Percentiles rank a stretch among this genome's conserved stretches.
Evolutionary conservation across 805 yeast species (phyloP).

Genomic region (Cyberlindnera mrakii): DNA sequence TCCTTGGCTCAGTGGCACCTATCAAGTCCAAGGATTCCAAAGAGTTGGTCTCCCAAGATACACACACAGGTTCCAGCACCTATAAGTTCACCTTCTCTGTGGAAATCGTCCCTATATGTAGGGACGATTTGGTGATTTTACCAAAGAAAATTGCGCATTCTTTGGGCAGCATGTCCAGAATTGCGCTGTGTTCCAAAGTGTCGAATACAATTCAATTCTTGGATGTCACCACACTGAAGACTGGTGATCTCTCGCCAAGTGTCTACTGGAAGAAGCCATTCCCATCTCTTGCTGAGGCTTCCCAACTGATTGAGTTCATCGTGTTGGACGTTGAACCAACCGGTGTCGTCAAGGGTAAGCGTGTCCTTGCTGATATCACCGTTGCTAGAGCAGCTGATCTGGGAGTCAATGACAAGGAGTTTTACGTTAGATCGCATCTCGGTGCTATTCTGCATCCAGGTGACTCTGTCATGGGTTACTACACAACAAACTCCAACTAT

Average conservation of each 20-base stretch:
- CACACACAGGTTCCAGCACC: constrained; percentile 80
- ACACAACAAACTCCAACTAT: constrained; percentile 75
- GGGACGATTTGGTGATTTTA: constrained; percentile 89
- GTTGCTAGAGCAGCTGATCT: constrained; percentile 86
- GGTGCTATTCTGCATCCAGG: constrained; percentile 97
- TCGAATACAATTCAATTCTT: constrained; percentile 80
- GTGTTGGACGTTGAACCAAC: constrained; percentile 93
- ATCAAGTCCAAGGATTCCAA: constrained; percentile 76
- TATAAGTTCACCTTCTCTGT: constrained; percentile 90
- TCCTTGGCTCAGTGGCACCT: constrained; percentile 80
- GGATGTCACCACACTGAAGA: constrained; percentile 77
- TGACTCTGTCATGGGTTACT: constrained; percentile 91
- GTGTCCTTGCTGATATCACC: constrained; percentile 83
- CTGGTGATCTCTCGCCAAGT: constrained; percentile 63
- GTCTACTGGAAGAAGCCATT: constrained; percentile 84
- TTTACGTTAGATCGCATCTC: constrained; percentile 81
- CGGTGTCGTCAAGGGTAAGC: constrained; percentile 69
- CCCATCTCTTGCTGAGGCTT: constrained; percentile 64
- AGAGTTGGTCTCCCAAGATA: constrained; percentile 87
- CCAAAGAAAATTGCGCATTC: constrained; percentile 83
- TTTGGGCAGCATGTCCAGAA: constrained; percentile 74
- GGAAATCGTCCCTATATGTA: constrained; percentile 93
- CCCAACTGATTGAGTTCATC: constrained; percentile 78
- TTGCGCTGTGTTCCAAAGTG: constrained; percentile 80
- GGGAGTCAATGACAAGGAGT: constrained; percentile 80